Evolutionary conservation across 495 filamentous ascomycete genomes (phyloP).

Genomic region (Penicillium salamii): DNA sequence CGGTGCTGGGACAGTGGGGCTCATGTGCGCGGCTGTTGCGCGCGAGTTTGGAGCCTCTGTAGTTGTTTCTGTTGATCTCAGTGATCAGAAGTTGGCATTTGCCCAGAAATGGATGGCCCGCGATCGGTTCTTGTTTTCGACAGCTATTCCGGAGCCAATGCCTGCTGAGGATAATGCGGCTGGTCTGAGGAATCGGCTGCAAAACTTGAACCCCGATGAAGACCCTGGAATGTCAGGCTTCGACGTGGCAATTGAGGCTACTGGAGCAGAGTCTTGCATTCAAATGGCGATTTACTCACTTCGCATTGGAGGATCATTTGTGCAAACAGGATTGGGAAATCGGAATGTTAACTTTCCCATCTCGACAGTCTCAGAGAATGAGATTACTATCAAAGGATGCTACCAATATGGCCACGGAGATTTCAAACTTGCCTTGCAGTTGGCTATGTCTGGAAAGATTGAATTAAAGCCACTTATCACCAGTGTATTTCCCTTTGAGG

Average conservation of each 20-base stretch:
- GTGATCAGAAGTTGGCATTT: slow-evolving; percentile 65
- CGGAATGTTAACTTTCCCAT: slow-evolving; percentile 79
- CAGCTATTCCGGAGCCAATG: slow-evolving; percentile 25
- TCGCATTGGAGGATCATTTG: slow-evolving; percentile 66
- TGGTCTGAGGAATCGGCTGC: slow-evolving; percentile 11
- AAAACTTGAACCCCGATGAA: background rate
- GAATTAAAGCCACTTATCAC: slow-evolving; percentile 53
- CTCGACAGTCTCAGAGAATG: slow-evolving; percentile 70
- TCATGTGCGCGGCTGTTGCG: slow-evolving; percentile 79
- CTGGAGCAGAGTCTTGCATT: slow-evolving; percentile 74
- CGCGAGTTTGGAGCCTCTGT: slow-evolving; percentile 70
- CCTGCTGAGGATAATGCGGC: slow-evolving; percentile 19
- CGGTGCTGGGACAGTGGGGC: slow-evolving; percentile 81
- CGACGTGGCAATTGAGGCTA: slow-evolving; percentile 80
- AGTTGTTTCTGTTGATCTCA: slow-evolving; percentile 75
- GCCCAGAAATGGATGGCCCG: slow-evolving; percentile 63
- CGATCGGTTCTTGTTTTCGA: slow-evolving; percentile 31
- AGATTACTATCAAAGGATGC: slow-evolving; percentile 74
- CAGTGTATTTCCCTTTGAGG: slow-evolving; percentile 63
- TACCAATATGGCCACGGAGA: slow-evolving; percentile 84
- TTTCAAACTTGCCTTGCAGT: slow-evolving; percentile 65
- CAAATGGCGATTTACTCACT: slow-evolving; percentile 70
- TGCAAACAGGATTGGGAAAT: slow-evolving; percentile 83
- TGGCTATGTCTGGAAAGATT: too few species aligned
- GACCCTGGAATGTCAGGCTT: slow-evolving; percentile 45